These are phyloP conservation scores for Scenedesmus sp. DNA, from an alignment of 163 green algal genomes.

Conservation along the genomic window DNA sequence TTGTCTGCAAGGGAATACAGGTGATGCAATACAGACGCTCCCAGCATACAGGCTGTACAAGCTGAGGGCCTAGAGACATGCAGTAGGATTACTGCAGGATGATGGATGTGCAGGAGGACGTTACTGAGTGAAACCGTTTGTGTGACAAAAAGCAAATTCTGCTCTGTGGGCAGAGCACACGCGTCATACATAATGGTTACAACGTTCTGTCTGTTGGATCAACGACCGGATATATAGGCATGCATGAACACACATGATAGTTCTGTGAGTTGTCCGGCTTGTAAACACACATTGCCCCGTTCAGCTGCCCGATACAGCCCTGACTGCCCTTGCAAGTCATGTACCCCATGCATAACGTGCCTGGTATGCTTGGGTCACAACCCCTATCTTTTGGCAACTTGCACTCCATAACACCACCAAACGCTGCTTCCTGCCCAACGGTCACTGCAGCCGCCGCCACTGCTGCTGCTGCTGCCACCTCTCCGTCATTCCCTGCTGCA, in stretches of 20 bases:
- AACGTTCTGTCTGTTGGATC: neutral
- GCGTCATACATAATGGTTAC: too few species aligned
- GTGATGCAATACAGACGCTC: too few species aligned
- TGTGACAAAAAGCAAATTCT: too few species aligned
- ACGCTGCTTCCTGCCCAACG: neutral
- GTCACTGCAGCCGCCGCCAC: neutral
- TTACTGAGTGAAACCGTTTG: too few species aligned
- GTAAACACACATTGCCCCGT: constrained; percentile 24
- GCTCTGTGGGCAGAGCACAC: too few species aligned
- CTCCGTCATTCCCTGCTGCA: neutral
- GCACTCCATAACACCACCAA: neutral
- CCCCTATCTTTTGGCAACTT: neutral
- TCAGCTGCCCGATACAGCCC: neutral
- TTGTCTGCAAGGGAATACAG: too few species aligned
- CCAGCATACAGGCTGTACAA: too few species aligned
- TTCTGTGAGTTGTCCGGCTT: neutral
- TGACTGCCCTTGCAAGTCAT: neutral
- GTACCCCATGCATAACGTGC: constrained; percentile 17
- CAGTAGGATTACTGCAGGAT: too few species aligned
- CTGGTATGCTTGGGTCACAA: neutral
- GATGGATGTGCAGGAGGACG: too few species aligned
- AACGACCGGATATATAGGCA: neutral
- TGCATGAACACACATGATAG: constrained; percentile 25
- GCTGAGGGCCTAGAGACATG: too few species aligned
- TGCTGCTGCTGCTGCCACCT: neutral